Percentiles rank a stretch among this genome's conserved stretches.
phyloP scores from a whole-genome alignment of 1,284 basidiomycete species.

The Rhodotorula sp. region DNA sequence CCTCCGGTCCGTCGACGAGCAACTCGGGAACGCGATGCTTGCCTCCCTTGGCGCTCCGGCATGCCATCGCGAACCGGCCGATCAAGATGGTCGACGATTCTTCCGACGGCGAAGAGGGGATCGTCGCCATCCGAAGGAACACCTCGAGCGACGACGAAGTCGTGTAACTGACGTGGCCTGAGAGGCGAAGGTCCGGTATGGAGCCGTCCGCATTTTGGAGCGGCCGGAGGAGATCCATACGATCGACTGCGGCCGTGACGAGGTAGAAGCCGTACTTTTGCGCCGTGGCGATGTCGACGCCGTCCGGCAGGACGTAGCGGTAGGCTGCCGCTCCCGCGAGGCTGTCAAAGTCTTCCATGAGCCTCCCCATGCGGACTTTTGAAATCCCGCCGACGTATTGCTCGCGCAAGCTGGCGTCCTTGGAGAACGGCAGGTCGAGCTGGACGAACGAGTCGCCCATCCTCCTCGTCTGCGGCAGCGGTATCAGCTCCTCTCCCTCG shows the following conservation, averaged over 20 bases:
- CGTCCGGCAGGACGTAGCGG: conserved; percentile 48
- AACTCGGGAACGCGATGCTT: conserved; percentile 46
- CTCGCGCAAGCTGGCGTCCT: conserved; percentile 46
- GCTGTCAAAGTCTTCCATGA: conserved; percentile 50
- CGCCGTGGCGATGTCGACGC: conserved; percentile 38
- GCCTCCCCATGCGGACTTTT: conserved; percentile 48
- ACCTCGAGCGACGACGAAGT: conserved; percentile 50
- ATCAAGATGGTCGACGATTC: conserved; percentile 46
- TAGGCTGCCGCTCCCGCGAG: conserved; percentile 49
- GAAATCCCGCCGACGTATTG: conserved; percentile 48
- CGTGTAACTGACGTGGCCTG: conserved; percentile 41
- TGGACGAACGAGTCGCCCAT: conserved; percentile 47
- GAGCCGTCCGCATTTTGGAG: conserved; percentile 41
- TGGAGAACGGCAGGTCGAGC: conserved; percentile 47
- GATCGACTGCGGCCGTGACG: conserved; percentile 51
- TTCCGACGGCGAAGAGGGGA: conserved; percentile 37
- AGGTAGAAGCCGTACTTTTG: conserved; percentile 47
- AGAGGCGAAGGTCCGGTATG: conserved; percentile 42
- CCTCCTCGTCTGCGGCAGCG: conserved; percentile 13
- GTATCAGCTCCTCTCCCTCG: conserved; percentile 1
- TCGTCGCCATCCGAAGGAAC: conserved; percentile 48
- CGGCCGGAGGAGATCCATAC: conserved; percentile 43
- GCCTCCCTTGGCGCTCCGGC: conserved; percentile 42
- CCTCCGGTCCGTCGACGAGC: conserved; percentile 43
- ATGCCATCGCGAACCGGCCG: conserved; percentile 51